These are phyloP conservation scores for Suillus decipiens DNA, from an alignment of 768 basidiomycete species.

Conservation along the genomic window DNA sequence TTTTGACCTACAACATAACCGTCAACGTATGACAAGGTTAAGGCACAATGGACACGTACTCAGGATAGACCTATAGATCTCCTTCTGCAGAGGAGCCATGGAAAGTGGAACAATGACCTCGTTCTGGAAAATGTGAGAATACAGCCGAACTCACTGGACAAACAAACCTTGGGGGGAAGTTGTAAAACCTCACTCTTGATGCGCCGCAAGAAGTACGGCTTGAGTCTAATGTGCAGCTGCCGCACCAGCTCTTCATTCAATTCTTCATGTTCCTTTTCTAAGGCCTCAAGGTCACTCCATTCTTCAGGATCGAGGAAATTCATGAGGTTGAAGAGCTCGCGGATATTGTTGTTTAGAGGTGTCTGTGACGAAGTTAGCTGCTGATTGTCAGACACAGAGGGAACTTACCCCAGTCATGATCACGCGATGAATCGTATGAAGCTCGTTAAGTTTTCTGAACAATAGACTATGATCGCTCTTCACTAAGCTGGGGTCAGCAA, in stretches of 20 bases:
- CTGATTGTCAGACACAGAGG: not conserved
- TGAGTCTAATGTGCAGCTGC: constrained; percentile 73
- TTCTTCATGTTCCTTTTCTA: constrained; percentile 75
- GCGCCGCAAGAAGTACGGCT: constrained; percentile 91
- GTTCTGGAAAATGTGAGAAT: constrained; percentile 49
- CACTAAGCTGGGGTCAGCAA: constrained; percentile 46
- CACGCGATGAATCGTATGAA: constrained; percentile 77
- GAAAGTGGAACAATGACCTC: constrained; percentile 92
- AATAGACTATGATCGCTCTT: constrained; percentile 81
- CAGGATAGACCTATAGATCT: constrained; percentile 84
- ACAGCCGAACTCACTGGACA: constrained; percentile 4
- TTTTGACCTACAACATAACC: constrained; percentile 59
- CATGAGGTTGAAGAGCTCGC: constrained; percentile 96
- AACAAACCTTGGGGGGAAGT: constrained; percentile 82
- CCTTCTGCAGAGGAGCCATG: constrained; percentile 83
- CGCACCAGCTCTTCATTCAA: constrained; percentile 81
- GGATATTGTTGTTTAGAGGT: constrained; percentile 95
- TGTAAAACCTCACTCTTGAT: constrained; percentile 92
- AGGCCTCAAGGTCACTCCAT: constrained; percentile 73
- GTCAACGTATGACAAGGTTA: constrained; percentile 12
- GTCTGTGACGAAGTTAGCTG: constrained; percentile 48
- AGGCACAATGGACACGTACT: constrained; percentile 45
- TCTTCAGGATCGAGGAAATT: constrained; percentile 84
- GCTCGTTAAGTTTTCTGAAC: constrained; percentile 79
- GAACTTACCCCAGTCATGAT: constrained; percentile 82